Evolutionary conservation across 108 stramenopile genomes (phyloP), one percentile per base, ranked within the genome.

Genomic region (Cyclotella distinguenda): DNA sequence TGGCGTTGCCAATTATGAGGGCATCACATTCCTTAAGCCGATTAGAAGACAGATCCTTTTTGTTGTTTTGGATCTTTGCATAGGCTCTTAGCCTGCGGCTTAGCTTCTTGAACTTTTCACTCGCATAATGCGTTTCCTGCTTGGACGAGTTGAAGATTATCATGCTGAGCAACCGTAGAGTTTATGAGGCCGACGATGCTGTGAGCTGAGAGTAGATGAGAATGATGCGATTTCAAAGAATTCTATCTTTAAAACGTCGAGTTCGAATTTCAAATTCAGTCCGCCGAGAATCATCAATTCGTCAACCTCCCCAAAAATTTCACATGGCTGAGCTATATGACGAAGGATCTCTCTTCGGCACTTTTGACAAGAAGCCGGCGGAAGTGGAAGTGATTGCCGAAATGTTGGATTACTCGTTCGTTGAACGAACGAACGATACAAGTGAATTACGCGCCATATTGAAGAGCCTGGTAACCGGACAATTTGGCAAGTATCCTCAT

Each of bases 371-470:
- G 2, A 34, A 22, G 13, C 19, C 65, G 1, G 55, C 44, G 23
- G n/a, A n/a, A 25, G 21, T 56, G 13, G 68, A 82, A 13, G 81
- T 86, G 6, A 12, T 35, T 10, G 56, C 81, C 9, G 84, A 86
- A n/a, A 86, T 84, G 81, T 66, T 90, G 12, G 89, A 90, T 77
- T 90, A 85, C 47, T 64, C 16, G n/a, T 87, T 78, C 59, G 76
- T 87, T 6, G 69, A 74, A 12, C 50, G 70, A 33, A 84, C 83
- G 18, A 12, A 73, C 0, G 58, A 79, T 38, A 6, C 55, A 0
- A 22, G 56, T 12, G 75, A 73, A 44, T 36, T 90, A 12, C 42
- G 55, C 42, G 70, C 61, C 26, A 77, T 90, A 12, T 31, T 87
- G 12, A 26, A 35, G 18, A 56, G 44, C 21, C 66, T 89, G 22